phyloP scores from a whole-genome alignment of 768 basidiomycete species.

The Fomitopsis pulvina region DNA sequence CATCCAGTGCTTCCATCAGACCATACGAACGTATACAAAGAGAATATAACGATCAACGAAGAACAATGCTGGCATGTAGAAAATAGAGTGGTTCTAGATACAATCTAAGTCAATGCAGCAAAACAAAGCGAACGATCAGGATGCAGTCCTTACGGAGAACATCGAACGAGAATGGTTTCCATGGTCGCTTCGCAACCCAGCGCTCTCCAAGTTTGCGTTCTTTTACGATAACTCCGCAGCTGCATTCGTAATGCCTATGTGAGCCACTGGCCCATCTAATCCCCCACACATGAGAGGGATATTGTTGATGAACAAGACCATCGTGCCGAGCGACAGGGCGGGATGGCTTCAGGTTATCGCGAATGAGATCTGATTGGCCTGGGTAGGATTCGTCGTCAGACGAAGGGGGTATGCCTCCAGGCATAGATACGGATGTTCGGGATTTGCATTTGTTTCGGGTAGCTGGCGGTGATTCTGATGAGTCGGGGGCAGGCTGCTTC shows the following conservation, averaged over 20 bases:
- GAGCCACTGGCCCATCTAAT: slow-evolving; percentile 4
- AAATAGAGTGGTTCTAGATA: too few species aligned
- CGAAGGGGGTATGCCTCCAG: not conserved
- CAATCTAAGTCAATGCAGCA: too few species aligned
- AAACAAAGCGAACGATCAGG: too few species aligned
- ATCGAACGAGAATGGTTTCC: too few species aligned
- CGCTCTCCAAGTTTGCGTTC: slow-evolving; percentile 6
- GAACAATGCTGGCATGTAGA: too few species aligned
- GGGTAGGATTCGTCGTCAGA: not conserved
- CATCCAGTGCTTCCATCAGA: too few species aligned
- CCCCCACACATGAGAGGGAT: slow-evolving; percentile 4
- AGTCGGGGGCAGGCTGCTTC: not conserved
- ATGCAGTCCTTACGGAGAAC: too few species aligned
- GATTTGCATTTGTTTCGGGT: not conserved
- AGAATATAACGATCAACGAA: too few species aligned
- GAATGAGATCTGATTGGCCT: slow-evolving; percentile 1
- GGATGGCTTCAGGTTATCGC: slow-evolving; percentile 7
- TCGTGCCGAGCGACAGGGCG: slow-evolving; percentile 4
- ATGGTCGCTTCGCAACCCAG: slow-evolving; percentile 6
- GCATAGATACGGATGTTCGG: not conserved
- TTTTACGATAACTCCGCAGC: slow-evolving; percentile 4
- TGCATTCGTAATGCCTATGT: slow-evolving; percentile 8
- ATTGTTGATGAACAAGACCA: not conserved
- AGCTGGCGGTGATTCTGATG: not conserved
- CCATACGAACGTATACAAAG: too few species aligned